Evolutionary conservation across 1,284 basidiomycete species (phyloP).

Genomic region (Ganoderma resinaceum): DNA sequence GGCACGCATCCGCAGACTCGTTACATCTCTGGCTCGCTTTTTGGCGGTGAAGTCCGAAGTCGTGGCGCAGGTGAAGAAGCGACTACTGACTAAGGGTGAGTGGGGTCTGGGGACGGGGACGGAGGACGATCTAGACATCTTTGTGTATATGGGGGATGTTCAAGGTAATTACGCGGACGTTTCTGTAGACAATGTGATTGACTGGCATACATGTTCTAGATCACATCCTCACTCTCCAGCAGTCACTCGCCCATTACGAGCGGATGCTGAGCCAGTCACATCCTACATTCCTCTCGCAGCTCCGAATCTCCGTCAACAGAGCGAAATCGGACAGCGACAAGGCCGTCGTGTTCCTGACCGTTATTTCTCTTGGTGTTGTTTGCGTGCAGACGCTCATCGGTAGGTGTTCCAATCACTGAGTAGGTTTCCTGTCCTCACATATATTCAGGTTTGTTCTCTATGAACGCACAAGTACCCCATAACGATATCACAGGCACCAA

Average conservation of each 20-base stretch:
- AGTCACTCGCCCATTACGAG: slow-evolving; percentile 89
- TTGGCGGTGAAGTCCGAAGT: slow-evolving; percentile 87
- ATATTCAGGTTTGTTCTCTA: slow-evolving; percentile 63
- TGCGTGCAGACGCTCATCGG: slow-evolving; percentile 72
- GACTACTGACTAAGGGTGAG: slow-evolving; percentile 54
- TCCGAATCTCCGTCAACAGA: slow-evolving; percentile 68
- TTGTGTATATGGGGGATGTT: slow-evolving; percentile 92
- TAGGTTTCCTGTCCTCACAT: neutral
- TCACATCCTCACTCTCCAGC: slow-evolving; percentile 90
- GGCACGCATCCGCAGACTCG: slow-evolving; percentile 81
- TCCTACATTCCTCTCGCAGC: slow-evolving; percentile 83
- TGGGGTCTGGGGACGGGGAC: slow-evolving; percentile 48
- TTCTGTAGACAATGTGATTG: neutral
- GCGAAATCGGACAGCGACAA: slow-evolving; percentile 72
- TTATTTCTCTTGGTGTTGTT: slow-evolving; percentile 75
- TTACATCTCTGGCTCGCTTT: slow-evolving; percentile 83
- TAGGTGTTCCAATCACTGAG: slow-evolving; percentile 42
- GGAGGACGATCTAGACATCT: slow-evolving; percentile 68
- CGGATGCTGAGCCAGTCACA: slow-evolving; percentile 89
- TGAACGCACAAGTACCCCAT: slow-evolving; percentile 39
- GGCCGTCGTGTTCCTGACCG: slow-evolving; percentile 71
- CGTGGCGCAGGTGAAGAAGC: slow-evolving; percentile 81
- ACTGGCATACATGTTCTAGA: slow-evolving; percentile 57
- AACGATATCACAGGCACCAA: slow-evolving; percentile 27
- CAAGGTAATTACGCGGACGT: slow-evolving; percentile 65